Percentiles rank a stretch among this genome's conserved stretches.
Conservation (phyloP, 2,329 filamentous ascomycete species). For the Trichoderma guizhouense region DNA sequence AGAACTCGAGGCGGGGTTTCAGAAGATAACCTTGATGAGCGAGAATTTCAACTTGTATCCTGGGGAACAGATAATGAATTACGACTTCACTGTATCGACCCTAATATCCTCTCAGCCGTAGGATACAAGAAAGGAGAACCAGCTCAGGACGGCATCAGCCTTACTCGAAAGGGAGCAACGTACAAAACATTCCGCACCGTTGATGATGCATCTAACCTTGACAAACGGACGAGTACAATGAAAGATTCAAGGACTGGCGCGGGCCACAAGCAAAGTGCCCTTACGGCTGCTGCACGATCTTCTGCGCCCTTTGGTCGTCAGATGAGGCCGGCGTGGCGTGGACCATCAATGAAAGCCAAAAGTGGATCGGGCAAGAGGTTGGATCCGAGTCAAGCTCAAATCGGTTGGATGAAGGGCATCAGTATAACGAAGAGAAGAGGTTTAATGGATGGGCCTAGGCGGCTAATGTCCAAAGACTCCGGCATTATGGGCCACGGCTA, state of each 20-base stretch:
- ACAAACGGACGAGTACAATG: conserved; percentile 60
- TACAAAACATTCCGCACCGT: conserved; percentile 84
- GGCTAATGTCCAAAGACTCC: conserved; percentile 52
- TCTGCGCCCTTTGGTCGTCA: conserved; percentile 29
- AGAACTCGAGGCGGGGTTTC: conserved; percentile 67
- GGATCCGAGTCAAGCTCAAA: conserved; percentile 54
- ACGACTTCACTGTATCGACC: conserved; percentile 70
- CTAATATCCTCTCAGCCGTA: conserved; percentile 61
- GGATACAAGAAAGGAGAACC: conserved; percentile 69
- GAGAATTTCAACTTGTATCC: conserved; percentile 89
- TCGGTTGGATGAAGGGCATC: conserved; percentile 68
- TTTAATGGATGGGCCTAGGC: conserved; percentile 36
- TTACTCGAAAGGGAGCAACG: conserved; percentile 77
- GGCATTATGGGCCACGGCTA: conserved; percentile 50
- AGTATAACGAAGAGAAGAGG: conserved; percentile 57
- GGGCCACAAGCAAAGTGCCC: conserved; percentile 42
- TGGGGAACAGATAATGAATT: conserved; percentile 88
- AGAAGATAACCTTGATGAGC: conserved; percentile 68
- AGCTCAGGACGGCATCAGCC: conserved; percentile 60
- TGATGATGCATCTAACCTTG: conserved; percentile 54
- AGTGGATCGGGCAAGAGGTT: conserved; percentile 38
- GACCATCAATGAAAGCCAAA: conserved; percentile 58
- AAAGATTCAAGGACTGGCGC: conserved; percentile 53
- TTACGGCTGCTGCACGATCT: conserved; percentile 44
- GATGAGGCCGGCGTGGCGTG: conserved; percentile 46